Evolutionary conservation across 108 stramenopile genomes (phyloP), one percentile per base, ranked within the genome.

Genomic region (Cyclostephanos tholiformis): DNA sequence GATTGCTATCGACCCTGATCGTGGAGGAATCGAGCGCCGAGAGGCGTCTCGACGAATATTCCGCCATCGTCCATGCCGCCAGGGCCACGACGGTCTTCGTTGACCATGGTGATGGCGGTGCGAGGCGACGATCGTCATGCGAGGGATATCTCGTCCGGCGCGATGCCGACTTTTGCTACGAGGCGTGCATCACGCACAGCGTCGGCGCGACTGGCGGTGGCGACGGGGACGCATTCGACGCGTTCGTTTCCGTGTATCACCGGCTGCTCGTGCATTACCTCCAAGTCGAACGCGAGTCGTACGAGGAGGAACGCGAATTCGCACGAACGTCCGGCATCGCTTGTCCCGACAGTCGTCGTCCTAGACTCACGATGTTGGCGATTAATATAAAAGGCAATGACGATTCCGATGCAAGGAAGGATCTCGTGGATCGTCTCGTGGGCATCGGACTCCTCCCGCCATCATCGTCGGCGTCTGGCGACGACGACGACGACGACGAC

Each of bases 231-330:
- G 66, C 55, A 6, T 14, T 65, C 6, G 26, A 50, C 27, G 64
- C 52, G 10, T 2, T 46, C 13, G 16, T 46, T 14, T 13, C 44
- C 13, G 44, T 14, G 16, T 65, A 65, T 55, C 73, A 65, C 36
- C 53, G n/a, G 20, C 30, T 74, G 38, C 38, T 74, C 25, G 19
- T 74, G 50, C 51, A 65, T 22, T 74, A 74, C 56, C 48, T 74
- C 35, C 0, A 19, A 9, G 43, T 64, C 48, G 73, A 74, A 50
- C 29, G 44, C 29, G 51, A 41, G 13, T 63, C 43, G 44, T 74
- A 74, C 19, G 38, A 43, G 36, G 30, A 74, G 16, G 63, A 74
- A 52, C 73, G 44, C 25, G 57, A 58, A 17, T 27, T 1, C 38
- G 56, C 19, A 29, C 48, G 55, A 19, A n/a, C n/a, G n/a, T n/a